These are phyloP conservation scores for Vaccinium vitisidaea DNA, from an alignment of 148 eudicot species.

Conservation along the genomic window DNA sequence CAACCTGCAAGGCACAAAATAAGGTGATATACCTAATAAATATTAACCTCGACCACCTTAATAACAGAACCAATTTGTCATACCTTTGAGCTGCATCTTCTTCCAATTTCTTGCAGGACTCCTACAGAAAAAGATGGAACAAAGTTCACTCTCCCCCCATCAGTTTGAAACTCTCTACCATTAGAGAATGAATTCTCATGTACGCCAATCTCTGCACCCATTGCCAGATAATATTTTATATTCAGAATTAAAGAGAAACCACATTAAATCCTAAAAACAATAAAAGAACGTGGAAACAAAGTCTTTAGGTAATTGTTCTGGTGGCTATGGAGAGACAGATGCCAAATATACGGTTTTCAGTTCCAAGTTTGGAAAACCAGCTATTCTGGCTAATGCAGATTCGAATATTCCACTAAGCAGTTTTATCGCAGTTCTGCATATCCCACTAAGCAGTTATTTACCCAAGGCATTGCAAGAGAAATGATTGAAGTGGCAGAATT, in stretches of 20 bases:
- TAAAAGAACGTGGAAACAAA: not conserved
- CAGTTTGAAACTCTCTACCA: constrained; percentile 46
- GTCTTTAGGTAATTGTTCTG: not conserved
- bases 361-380: not conserved
- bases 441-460: not conserved
- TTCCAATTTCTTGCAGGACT: constrained; percentile 92
- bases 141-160: constrained; percentile 48
- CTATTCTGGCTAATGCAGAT: not conserved
- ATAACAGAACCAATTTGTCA: constrained; percentile 16
- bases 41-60: not conserved
- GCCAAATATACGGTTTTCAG: not conserved
- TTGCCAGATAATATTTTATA: not conserved
- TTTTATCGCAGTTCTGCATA: not conserved
- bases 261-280: not conserved
- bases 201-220: constrained; percentile 33
- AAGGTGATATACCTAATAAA: constrained; percentile 4
- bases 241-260: not conserved
- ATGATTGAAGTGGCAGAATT: not conserved
- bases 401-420: not conserved
- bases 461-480: not conserved
- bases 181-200: constrained; percentile 30
- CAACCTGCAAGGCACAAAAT: constrained; percentile 57
- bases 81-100: constrained; percentile 88
- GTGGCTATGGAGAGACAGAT: not conserved
- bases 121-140: constrained; percentile 62